Evolutionary conservation across 495 filamentous ascomycete genomes (phyloP).

Genomic region (Lasiosphaeria miniovina): DNA sequence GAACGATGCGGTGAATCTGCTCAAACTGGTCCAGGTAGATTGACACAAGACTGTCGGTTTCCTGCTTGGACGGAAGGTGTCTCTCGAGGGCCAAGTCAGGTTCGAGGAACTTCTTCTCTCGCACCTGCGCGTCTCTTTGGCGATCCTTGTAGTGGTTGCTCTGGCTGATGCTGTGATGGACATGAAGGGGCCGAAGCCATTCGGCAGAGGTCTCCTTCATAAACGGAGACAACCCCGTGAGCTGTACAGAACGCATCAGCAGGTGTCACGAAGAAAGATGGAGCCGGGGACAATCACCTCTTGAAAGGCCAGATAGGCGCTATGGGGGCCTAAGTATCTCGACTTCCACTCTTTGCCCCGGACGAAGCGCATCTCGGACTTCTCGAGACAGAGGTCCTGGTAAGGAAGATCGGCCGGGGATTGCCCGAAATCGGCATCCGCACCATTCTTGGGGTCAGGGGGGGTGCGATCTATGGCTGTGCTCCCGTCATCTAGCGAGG

Average conservation of each 20-base stretch:
- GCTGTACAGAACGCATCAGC: conserved; percentile 16
- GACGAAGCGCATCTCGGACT: conserved; percentile 37
- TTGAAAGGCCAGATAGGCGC: conserved; percentile 41
- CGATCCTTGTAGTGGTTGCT: conserved; percentile 33
- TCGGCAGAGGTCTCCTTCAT: conserved; percentile 45
- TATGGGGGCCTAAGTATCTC: conserved; percentile 49
- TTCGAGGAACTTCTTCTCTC: conserved; percentile 34
- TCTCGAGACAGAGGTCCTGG: conserved; percentile 26
- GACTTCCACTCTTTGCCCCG: conserved; percentile 44
- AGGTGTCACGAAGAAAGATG: background rate
- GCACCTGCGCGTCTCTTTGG: conserved; percentile 24
- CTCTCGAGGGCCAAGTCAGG: conserved; percentile 36
- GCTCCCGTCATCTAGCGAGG: conserved; percentile 25
- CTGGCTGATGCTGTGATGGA: conserved; percentile 12
- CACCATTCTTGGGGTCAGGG: conserved; percentile 17
- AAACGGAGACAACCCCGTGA: conserved; percentile 46
- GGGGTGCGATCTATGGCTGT: conserved; percentile 34
- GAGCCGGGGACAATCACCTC: conserved; percentile 24
- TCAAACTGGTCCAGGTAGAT: conserved; percentile 47
- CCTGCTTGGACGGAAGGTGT: conserved; percentile 36
- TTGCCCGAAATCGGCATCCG: conserved; percentile 10
- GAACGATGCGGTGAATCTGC: conserved; percentile 46
- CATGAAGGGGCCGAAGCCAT: conserved; percentile 39
- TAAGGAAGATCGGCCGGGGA: conserved; percentile 24
- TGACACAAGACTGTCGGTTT: conserved; percentile 36